A percentile compares a stretch with the other conserved stretches of the same genome.
These are phyloP conservation scores for Epichloe gansuensis DNA, from an alignment of 2,329 filamentous ascomycete genomes.

Conservation along the genomic window DNA sequence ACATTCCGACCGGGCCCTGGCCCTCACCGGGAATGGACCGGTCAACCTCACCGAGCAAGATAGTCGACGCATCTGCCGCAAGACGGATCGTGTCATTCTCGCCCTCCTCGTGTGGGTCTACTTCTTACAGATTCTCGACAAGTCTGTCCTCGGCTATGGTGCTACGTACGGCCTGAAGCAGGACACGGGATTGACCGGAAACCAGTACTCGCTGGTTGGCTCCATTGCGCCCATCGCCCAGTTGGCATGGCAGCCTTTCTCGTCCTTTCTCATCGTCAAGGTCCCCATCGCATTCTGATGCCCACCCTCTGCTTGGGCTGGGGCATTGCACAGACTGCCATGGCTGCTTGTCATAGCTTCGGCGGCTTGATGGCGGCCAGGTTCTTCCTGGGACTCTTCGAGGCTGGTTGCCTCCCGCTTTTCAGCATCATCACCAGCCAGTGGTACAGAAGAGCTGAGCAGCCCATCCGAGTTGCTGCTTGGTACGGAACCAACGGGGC, in stretches of 20 bases:
- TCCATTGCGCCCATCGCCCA: slow-evolving; percentile 48
- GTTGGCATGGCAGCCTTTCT: slow-evolving; percentile 48
- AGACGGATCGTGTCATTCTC: slow-evolving; percentile 50
- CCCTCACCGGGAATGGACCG: slow-evolving; percentile 1
- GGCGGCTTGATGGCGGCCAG: slow-evolving; percentile 35
- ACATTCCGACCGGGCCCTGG: slow-evolving; percentile 2
- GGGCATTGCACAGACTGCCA: slow-evolving; percentile 30
- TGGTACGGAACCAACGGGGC: slow-evolving; percentile 54
- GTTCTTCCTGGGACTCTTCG: slow-evolving; percentile 35
- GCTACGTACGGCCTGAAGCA: slow-evolving; percentile 41
- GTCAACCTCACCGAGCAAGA: slow-evolving; percentile 12
- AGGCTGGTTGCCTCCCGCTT: slow-evolving; percentile 39
- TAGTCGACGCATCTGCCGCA: slow-evolving; percentile 37
- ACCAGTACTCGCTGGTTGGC: slow-evolving; percentile 44
- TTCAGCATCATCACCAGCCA: slow-evolving; percentile 35
- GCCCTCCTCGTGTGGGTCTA: slow-evolving; percentile 44
- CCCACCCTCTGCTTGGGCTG: slow-evolving; percentile 33
- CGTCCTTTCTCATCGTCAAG: slow-evolving; percentile 46
- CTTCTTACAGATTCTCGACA: slow-evolving; percentile 48
- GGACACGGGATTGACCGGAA: slow-evolving; percentile 37
- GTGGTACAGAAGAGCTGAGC: slow-evolving; percentile 40
- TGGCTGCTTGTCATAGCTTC: slow-evolving; percentile 36
- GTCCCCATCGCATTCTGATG: slow-evolving; percentile 47
- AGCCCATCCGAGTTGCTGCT: slow-evolving; percentile 49
- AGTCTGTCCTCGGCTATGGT: slow-evolving; percentile 43